Base-by-base conservation (phyloP, 1,284 basidiomycete genomes). In the Mycosarcoma maydis region DNA sequence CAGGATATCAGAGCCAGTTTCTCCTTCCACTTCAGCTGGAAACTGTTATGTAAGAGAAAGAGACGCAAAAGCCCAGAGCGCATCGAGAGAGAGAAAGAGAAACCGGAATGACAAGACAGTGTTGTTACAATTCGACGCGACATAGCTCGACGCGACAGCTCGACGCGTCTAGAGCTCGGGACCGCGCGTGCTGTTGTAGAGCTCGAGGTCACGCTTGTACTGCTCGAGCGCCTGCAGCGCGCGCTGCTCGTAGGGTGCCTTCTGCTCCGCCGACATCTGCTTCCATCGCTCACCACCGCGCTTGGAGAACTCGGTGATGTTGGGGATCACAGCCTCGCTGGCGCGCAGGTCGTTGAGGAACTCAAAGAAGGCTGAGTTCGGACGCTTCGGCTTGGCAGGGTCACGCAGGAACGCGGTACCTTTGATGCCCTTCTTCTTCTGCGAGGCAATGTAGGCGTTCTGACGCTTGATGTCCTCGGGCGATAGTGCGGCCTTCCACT, bases 391-490 rank as follows among this genome's bases (percentile, higher is more conserved):
- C 60, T 72, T 68, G 47, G 58, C 50, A 9, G 75, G 74, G 52
- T 74, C 77, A 41, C 57, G 55, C 14, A 78, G 64, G 59, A 73
- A 66, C 19, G 65, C 74, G 37, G 46, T 53, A 26, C 61, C 49
- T 55, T 64, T 62, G 69, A 70, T 67, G 43, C 77, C 75, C 43
- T 53, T 52, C 55, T 75, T 76, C 40, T 73, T 65, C 60, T 76
- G 76, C 39, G 61, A 49, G 22, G 52, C 42, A 29, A 75, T 61
- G 54, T 74, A 80, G 20, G 62, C 66, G 53, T 80, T 79, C 60
- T 80, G 75, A 16, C 77, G 69, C 59, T 67, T 57, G 49, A 80
- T 75, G 50, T 79, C 78, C 9, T 78, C 76, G 23, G 78, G 60
- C 6, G 77, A 73, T 17, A 80, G 61, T 27, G 46, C 42, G 9